These are phyloP conservation scores for Dissophora globulifera DNA, from an alignment of 192 early-diverging fungal species.

Conservation along the genomic window DNA sequence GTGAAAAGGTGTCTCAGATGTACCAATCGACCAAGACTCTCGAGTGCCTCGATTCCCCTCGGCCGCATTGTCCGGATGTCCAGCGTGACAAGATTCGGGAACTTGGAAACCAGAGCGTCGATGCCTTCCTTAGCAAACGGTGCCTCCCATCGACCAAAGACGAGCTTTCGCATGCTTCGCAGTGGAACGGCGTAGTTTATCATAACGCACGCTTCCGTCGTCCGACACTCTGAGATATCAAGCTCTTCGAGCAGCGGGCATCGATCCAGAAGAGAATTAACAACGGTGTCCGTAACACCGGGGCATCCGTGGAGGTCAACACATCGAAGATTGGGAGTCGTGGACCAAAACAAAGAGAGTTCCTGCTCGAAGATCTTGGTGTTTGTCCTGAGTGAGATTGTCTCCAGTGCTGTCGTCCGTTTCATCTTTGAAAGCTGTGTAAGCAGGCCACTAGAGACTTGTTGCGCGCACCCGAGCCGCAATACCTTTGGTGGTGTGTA, in stretches of 20 bases:
- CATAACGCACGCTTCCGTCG: slow-evolving; percentile 32
- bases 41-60: slow-evolving; percentile 25
- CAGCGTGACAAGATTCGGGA: slow-evolving; percentile 33
- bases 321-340: slow-evolving; percentile 22
- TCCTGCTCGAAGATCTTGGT: slow-evolving; percentile 32
- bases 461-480: slow-evolving; percentile 19
- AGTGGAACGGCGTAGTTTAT: slow-evolving; percentile 7
- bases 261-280: slow-evolving; percentile 18
- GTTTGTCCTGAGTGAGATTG: slow-evolving; percentile 20
- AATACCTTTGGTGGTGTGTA: slow-evolving; percentile 23
- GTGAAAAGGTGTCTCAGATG: slow-evolving; percentile 38
- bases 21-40: slow-evolving; percentile 10
- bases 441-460: slow-evolving; percentile 17
- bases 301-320: slow-evolving; percentile 26
- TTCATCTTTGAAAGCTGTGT: slow-evolving; percentile 18
- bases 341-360: slow-evolving; percentile 32
- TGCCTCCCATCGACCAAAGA: slow-evolving; percentile 22
- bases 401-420: slow-evolving; percentile 24
- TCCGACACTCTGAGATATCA: slow-evolving; percentile 33
- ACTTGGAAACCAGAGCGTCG: slow-evolving; percentile 21
- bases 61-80: slow-evolving; percentile 32
- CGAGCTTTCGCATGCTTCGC: slow-evolving; percentile 25
- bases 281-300: slow-evolving; percentile 16
- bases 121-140: slow-evolving; percentile 18
- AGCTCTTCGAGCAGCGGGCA: slow-evolving; percentile 40